Conservation (phyloP, 345 rosid species). For the Ricinus communis region DNA sequence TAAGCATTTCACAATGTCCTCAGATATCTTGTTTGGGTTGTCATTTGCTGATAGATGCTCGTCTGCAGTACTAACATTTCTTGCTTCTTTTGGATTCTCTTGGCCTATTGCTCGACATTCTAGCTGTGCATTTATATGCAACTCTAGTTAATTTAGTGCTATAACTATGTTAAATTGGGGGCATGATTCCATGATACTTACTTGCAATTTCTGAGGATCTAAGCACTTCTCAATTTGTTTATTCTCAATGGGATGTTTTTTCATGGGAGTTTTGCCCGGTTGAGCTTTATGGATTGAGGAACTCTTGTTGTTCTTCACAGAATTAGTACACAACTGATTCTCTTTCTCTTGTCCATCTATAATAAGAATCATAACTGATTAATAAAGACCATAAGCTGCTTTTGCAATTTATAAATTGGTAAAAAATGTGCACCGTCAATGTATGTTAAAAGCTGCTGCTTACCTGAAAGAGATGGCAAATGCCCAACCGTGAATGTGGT, state of each 20-base stretch:
- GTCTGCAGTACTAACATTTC: conserved; percentile 24
- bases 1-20: conserved; percentile 65
- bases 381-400: neutral
- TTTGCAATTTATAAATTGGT: neutral
- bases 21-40: conserved; percentile 65
- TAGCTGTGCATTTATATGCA: conserved; percentile 32
- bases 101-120: conserved; percentile 35
- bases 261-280: conserved; percentile 32
- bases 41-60: conserved; percentile 26
- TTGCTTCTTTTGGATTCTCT: conserved; percentile 46
- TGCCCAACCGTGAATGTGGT: conserved; percentile 22
- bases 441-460: neutral
- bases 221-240: conserved; percentile 42
- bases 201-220: conserved; percentile 40
- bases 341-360: conserved; percentile 44
- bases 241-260: conserved; percentile 31
- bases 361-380: conserved; percentile 17
- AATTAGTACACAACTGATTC: conserved; percentile 34
- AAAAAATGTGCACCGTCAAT: neutral
- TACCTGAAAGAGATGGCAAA: conserved; percentile 41
- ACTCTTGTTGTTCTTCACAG: conserved; percentile 35
- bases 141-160: conserved; percentile 10
- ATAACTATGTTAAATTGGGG: neutral
- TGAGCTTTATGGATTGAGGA: conserved; percentile 30
- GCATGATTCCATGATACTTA: conserved; percentile 1